Base-by-base conservation (phyloP, 2,329 filamentous ascomycete species). In the Hypoxylon sp. region DNA sequence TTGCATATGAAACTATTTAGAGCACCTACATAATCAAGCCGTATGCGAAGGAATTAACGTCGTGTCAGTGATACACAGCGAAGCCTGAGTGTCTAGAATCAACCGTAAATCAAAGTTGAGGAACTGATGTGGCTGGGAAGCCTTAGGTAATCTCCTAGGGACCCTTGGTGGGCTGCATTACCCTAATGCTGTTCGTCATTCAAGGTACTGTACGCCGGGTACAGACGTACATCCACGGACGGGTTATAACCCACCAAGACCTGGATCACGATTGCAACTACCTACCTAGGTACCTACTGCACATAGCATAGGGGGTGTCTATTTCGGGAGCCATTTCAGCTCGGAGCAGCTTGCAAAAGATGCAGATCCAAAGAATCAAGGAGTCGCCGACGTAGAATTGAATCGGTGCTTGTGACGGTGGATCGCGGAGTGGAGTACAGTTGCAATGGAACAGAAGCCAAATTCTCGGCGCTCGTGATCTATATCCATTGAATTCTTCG, bases 381-480 rank as follows among this genome's bases (percentile, higher is more conserved):
- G 12, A 46, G 12, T 28, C 22, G 22, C 0, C 12, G 22, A 20
- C 9, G 28, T 40, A 28, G 14, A 33, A 30, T 20, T 33, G 30
- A 32, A 24, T 26, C 4, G 6, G 49, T 28, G 32, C 16, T 33
- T 16, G 44, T 49, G 44, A 33, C 24, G 22, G 57, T 44, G 24
- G 38, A 26, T 52, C 32, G 45, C 14, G 12, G 24, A 14, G 48
- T 57, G 61, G 61, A 53, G 46, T 9, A 58, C n/a, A 40, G 60
- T 63, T 44, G 22, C 53, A 64, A 40, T 32, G 16, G 49, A 42
- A 53, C 30, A 45, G 16, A 46, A 40, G 7, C 5, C 50, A 26
- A 58, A 18, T 20, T 51, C 38, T 55, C 49, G 60, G 55, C 60
- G 40, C 51, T 60, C 55, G 46, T 56, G 54, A 55, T 42, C 16